Evolutionary conservation across 2,329 filamentous ascomycete genomes (phyloP), one percentile per base, ranked within the genome.

Genomic region (Colletotrichum chlorophyti): DNA sequence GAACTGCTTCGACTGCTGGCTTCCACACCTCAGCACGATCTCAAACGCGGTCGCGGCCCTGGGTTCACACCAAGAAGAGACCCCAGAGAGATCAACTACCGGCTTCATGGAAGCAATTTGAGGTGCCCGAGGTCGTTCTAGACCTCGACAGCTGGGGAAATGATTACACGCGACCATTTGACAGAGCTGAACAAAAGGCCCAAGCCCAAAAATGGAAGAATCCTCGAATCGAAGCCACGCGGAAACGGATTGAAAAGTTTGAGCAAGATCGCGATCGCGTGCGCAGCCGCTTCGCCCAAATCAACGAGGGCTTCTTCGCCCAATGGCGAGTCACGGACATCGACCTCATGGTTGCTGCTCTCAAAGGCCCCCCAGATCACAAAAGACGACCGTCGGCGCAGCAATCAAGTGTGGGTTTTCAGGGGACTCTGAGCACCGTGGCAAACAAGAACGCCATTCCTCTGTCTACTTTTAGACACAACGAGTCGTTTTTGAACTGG

Each of bases 101-200:
- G 10, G 37, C 31, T 14, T 58, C 45, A 27, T 63, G 59, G 59
- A 53, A 32, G 17, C 59, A 59, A 5, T 63, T 62, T 19, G 48
- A 78, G 21, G 69, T 80, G 35, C 74, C 78, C 11, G 51, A 73
- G 15, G 61, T 79, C 10, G 66, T 84, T 3, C 72, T 85, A 34
- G 80, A 85, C 57, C 78, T 86, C 34, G 83, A 85, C 62, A 78
- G 79, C 40, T 74, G 79, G 59, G 73, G 77, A 17, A 77, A 66
- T 61, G 69, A 65, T 1, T 67, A 72, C 42, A 80, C 84, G 34
- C 78, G 81, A 24, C 65, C 68, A 3, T 77, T 70, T 52, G 69
- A 75, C 41, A 63, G 72, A 3, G 61, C 64, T 5, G 70, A 79
- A 40, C 40, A 32, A 34, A 63, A 59, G 15, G n/a, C n/a, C n/a